These are phyloP conservation scores for Nakazawaea wickerhamii DNA, from an alignment of 805 yeast genomes.

Conservation along the genomic window DNA sequence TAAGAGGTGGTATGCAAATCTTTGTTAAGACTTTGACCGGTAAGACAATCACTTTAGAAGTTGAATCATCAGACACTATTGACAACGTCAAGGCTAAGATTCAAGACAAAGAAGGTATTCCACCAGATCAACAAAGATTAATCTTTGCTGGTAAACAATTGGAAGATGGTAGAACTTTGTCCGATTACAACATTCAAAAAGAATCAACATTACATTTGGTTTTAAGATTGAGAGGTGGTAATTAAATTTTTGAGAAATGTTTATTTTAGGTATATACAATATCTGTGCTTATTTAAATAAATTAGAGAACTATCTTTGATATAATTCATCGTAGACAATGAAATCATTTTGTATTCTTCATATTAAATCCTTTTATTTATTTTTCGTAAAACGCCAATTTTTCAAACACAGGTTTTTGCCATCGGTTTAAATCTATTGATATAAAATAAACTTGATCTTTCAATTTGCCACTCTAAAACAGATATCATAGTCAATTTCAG, in stretches of 20 bases:
- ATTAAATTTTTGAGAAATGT: slow-evolving; percentile 30
- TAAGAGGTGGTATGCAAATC: slow-evolving; percentile 81
- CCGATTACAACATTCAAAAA: slow-evolving; percentile 98
- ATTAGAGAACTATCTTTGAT: slow-evolving; percentile 39
- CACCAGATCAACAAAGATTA: slow-evolving; percentile 96
- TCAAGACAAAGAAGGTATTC: slow-evolving; percentile 96
- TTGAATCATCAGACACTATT: slow-evolving; percentile 95
- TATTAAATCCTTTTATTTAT: neutral
- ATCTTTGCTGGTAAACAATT: slow-evolving; percentile 97
- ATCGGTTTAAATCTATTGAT: neutral
- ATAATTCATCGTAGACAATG: neutral
- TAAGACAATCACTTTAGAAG: slow-evolving; percentile 81
- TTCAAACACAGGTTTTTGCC: neutral
- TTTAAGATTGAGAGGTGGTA: slow-evolving; percentile 96
- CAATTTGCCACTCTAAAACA: slow-evolving; percentile 8
- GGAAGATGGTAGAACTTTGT: slow-evolving; percentile 92
- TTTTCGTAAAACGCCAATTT: neutral
- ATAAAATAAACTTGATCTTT: neutral
- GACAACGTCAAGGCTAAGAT: slow-evolving; percentile 96
- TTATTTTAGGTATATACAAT: too few species aligned
- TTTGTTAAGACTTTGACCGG: slow-evolving; percentile 54
- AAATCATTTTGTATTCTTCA: neutral
- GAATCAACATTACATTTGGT: slow-evolving; percentile 96
- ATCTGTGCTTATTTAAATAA: slow-evolving; percentile 61
- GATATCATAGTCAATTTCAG: neutral